These are phyloP conservation scores for Fusarium devonianum DNA, from an alignment of 2,329 filamentous ascomycete genomes.

Conservation along the genomic window DNA sequence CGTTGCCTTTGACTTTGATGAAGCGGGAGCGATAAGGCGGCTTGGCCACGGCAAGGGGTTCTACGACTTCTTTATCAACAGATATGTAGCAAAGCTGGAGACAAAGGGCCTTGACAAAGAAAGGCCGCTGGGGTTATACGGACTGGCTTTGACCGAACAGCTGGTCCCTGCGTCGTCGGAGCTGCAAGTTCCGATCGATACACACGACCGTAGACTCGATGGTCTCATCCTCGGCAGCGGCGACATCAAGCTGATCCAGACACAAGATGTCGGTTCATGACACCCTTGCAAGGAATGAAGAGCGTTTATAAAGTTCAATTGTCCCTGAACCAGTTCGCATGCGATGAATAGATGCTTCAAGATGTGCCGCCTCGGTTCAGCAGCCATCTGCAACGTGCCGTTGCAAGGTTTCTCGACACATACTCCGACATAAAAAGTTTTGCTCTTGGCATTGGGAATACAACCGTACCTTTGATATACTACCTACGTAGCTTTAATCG, in stretches of 20 bases:
- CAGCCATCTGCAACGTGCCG: no score
- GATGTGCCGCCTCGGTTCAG: no score
- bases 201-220: conserved; percentile 81
- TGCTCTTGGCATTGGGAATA: no score
- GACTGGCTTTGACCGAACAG: conserved; percentile 86
- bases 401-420: no score
- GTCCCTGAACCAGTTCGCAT: no score
- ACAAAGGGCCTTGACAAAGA: conserved; percentile 45
- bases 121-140: conserved; percentile 65
- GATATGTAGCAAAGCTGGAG: conserved; percentile 64
- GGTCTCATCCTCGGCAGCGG: conserved; percentile 78
- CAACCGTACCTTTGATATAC: no score
- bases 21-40: conserved; percentile 67
- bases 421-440: no score
- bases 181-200: conserved; percentile 74
- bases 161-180: conserved; percentile 66
- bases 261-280: conserved; percentile 51
- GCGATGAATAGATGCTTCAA: no score
- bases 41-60: conserved; percentile 96
- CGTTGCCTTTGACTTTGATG: conserved; percentile 81
- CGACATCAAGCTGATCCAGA: conserved; percentile 52
- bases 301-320: no score
- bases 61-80: conserved; percentile 91
- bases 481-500: no score
- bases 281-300: conserved; percentile 16